phyloP scores from a whole-genome alignment of 768 basidiomycete genomes.

The Clitopilus hobsonii region DNA sequence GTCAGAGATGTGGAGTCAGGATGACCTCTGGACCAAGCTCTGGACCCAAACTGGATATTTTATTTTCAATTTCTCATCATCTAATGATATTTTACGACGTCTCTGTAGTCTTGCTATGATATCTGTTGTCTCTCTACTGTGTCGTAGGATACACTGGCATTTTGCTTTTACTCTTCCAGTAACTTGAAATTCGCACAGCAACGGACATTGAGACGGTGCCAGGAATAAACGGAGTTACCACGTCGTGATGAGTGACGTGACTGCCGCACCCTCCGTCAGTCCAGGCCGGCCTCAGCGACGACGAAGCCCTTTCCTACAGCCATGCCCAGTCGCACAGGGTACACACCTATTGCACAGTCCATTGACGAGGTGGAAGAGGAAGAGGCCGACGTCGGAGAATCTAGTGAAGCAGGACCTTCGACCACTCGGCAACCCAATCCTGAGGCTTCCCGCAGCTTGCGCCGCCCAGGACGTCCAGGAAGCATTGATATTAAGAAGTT shows the following conservation, averaged over 20 bases:
- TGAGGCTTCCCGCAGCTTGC: conserved; percentile 28
- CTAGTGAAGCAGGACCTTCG: conserved; percentile 18
- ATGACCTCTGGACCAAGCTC: too few relatives aligned
- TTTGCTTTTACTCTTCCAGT: too few relatives aligned
- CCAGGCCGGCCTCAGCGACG: too few relatives aligned
- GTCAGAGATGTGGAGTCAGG: too few relatives aligned
- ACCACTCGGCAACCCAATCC: conserved; percentile 15
- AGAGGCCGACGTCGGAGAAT: conserved; percentile 33
- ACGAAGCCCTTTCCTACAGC: background rate
- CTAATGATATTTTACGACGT: conserved; percentile 22
- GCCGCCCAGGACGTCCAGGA: conserved; percentile 43
- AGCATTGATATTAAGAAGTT: conserved; percentile 77
- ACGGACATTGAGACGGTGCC: too few relatives aligned
- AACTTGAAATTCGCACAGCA: too few relatives aligned
- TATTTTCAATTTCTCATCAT: conserved; percentile 7
- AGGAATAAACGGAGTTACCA: background rate
- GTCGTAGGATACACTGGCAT: too few relatives aligned
- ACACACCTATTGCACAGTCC: conserved; percentile 40
- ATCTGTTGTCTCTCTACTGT: too few relatives aligned
- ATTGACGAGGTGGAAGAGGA: conserved; percentile 34
- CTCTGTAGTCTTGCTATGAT: too few relatives aligned
- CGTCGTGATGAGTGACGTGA: background rate
- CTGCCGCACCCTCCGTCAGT: background rate
- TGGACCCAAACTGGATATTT: too few relatives aligned
- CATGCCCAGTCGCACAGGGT: conserved; percentile 36